Percentiles rank a stretch among this genome's conserved stretches.
These are phyloP conservation scores for Starmera pachycereana DNA, from an alignment of 805 yeast species.

Conservation along the genomic window DNA sequence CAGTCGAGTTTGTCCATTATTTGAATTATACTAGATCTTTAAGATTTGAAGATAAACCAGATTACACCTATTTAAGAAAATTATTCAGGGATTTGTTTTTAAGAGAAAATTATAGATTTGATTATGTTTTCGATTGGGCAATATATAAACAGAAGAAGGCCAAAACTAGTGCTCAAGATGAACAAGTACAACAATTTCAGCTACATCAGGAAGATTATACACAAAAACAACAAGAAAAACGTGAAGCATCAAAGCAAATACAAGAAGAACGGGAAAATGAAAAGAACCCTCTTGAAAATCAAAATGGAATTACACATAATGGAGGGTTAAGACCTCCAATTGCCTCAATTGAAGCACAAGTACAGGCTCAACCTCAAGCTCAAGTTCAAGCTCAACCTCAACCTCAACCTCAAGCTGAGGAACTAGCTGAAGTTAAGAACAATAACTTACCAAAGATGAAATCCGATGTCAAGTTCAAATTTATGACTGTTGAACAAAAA, in stretches of 20 bases:
- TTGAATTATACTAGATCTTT: conserved; percentile 82
- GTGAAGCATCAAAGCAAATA: conserved; percentile 6
- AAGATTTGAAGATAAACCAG: conserved; percentile 94
- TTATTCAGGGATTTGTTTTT: conserved; percentile 82
- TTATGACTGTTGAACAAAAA: neutral
- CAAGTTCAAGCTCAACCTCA: conserved; percentile 2
- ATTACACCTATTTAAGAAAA: conserved; percentile 79
- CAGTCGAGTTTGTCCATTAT: conserved; percentile 78
- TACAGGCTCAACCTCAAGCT: neutral
- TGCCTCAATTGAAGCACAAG: conserved; percentile 2
- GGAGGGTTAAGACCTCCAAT: no score
- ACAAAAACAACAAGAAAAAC: conserved; percentile 17
- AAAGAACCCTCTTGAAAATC: neutral
- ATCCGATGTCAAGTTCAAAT: neutral
- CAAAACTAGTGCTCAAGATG: conserved; percentile 27
- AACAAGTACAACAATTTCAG: conserved; percentile 24
- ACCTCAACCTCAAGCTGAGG: conserved; percentile 1
- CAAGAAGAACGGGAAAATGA: conserved; percentile 5
- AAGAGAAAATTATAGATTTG: conserved; percentile 83
- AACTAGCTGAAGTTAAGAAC: conserved; percentile 3
- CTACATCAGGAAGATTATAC: conserved; percentile 7
- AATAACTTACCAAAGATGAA: conserved; percentile 3
- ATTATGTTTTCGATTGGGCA: conserved; percentile 96
- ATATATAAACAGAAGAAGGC: conserved; percentile 64
- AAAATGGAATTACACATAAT: no score